A percentile compares a stretch with the other conserved stretches of the same genome.
phyloP scores from a whole-genome alignment of 495 filamentous ascomycete genomes.

The Talaromyces nanjingensis region DNA sequence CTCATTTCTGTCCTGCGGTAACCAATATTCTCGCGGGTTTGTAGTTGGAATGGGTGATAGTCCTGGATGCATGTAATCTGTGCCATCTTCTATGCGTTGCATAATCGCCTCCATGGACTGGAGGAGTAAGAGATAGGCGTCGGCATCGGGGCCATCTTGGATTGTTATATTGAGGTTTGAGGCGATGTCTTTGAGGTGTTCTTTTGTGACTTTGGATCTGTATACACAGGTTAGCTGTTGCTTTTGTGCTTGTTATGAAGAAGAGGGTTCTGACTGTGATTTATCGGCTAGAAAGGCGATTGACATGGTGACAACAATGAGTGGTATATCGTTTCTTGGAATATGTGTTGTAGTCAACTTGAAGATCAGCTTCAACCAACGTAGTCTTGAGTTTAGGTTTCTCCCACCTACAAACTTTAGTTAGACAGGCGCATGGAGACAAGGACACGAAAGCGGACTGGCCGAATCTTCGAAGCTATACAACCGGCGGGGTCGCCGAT shows the following conservation, averaged over 20 bases:
- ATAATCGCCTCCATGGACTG: slow-evolving; percentile 21
- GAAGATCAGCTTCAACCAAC: not conserved
- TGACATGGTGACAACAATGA: slow-evolving; percentile 14
- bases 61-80: slow-evolving; percentile 25
- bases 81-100: slow-evolving; percentile 12
- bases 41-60: slow-evolving; percentile 13
- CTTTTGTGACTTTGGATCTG: slow-evolving; percentile 14
- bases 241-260: not conserved
- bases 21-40: slow-evolving; percentile 16
- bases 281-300: slow-evolving; percentile 16
- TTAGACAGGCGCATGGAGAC: not conserved
- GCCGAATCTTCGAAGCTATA: not conserved
- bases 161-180: slow-evolving; percentile 14
- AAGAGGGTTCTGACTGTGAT: slow-evolving; percentile 9
- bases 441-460: not conserved
- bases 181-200: slow-evolving; percentile 13
- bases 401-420: not conserved
- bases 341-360: not conserved
- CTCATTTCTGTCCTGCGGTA: slow-evolving; percentile 11
- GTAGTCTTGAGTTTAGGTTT: not conserved
- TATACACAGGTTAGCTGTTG: not conserved
- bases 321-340: too few species aligned
- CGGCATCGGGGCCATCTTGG: slow-evolving; percentile 13
- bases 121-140: slow-evolving; percentile 21
- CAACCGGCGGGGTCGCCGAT: not conserved